Base-by-base conservation (phyloP, 345 rosid species). In the Ceriops zippeliana region DNA sequence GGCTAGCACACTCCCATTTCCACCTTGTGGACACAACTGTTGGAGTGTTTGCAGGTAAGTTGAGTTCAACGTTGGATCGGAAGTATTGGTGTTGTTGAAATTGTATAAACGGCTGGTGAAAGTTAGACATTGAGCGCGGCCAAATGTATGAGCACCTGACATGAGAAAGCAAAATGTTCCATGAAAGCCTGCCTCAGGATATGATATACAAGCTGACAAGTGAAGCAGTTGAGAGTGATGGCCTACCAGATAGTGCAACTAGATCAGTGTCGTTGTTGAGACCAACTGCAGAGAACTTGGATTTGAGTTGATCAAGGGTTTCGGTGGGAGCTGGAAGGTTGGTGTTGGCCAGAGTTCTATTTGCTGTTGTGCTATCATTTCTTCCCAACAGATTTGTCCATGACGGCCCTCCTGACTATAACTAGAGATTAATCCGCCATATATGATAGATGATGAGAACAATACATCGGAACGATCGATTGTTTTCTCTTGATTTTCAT, bases 101-200 rank as follows among this genome's bases (percentile, higher is more conserved):
- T 85, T 72, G 81, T 70, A 86, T 28, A 89, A 68, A 1, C 95
- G 72, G 2, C n/a, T n/a, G 2, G 0, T 13, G 73, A 89, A 84
- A 0, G 70, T 59, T 13, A 16, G 5, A 20, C 91, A 89, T 26
- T 62, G 73, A 17, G 71, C 87, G 58, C 95, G 71, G 3, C 95
- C 95, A 73, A 86, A 86, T 8, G 95, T 89, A 69, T 89, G 91
- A 2, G 80, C 91, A 38, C 95, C 91, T 89, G 67, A 49, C 16
- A 32, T 31, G 58, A 26, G 21, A 35, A 5, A 0, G 1, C 31
- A 62, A 22, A 6, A 54, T 22, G 59, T 26, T 24, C 5, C 31
- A 1, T 11, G 24, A 56, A n/a, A 53, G 27, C 58, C 54, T 16
- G 8, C 0, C 58, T 7, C 58, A 21, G 58, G 49, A 42, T 13